phyloP scores from a whole-genome alignment of 1,284 basidiomycete species.

The Trichosporon inkin region DNA sequence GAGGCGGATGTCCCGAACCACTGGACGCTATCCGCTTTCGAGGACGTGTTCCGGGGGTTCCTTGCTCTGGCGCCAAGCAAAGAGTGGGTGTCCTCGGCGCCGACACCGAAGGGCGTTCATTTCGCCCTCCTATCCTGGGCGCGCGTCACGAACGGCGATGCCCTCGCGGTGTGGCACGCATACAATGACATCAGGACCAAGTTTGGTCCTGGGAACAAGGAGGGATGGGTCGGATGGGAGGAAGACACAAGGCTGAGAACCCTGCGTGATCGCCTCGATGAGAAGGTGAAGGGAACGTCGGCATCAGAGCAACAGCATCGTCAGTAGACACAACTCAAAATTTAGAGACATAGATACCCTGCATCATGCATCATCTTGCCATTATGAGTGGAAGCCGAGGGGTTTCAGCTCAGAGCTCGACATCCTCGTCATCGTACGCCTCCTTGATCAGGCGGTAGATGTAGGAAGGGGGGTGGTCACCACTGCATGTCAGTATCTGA shows the following conservation, averaged over 20 bases:
- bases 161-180: slow-evolving; percentile 27
- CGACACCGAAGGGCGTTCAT: slow-evolving; percentile 32
- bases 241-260: slow-evolving; percentile 28
- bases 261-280: slow-evolving; percentile 17
- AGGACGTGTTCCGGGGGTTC: slow-evolving; percentile 35
- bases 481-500: slow-evolving; percentile 54
- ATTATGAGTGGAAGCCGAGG: slow-evolving; percentile 6
- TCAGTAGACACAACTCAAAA: slow-evolving; percentile 2
- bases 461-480: slow-evolving; percentile 86
- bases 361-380: slow-evolving; percentile 20
- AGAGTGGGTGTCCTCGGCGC: slow-evolving; percentile 21
- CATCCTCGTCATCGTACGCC: slow-evolving; percentile 86
- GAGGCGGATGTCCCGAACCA: slow-evolving; percentile 2
- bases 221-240: slow-evolving; percentile 38
- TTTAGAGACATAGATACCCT: slow-evolving; percentile 23
- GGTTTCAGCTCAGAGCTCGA: slow-evolving; percentile 57
- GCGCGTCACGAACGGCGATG: slow-evolving; percentile 36
- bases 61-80: slow-evolving; percentile 19
- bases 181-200: slow-evolving; percentile 39
- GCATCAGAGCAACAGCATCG: neutral
- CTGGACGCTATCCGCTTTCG: slow-evolving; percentile 33
- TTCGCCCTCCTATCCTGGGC: slow-evolving; percentile 41
- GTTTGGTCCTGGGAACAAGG: slow-evolving; percentile 36
- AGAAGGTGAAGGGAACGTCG: neutral
- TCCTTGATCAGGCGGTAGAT: slow-evolving; percentile 86